A percentile compares a stretch with the other conserved stretches of the same genome.
phyloP scores from a whole-genome alignment of 2,329 filamentous ascomycete species.

The Paraphaeosphaeria minitans region DNA sequence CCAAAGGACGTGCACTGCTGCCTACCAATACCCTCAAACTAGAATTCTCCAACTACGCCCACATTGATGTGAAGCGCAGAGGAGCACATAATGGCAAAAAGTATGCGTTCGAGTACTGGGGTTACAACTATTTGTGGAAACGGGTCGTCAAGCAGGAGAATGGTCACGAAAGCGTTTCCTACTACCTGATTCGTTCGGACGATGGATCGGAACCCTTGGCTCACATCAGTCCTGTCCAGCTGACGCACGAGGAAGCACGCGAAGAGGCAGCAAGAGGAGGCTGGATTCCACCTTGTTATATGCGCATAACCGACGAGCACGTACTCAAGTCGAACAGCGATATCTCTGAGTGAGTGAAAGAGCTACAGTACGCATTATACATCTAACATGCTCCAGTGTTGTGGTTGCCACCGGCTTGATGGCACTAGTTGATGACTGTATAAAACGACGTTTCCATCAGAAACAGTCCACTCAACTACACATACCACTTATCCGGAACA shows the following conservation, averaged over 20 bases:
- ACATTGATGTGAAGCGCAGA: slow-evolving; percentile 77
- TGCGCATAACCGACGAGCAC: slow-evolving; percentile 82
- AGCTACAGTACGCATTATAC: slow-evolving; percentile 8
- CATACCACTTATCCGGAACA: slow-evolving; percentile 57
- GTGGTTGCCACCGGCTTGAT: slow-evolving; percentile 90
- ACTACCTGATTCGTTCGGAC: slow-evolving; percentile 75
- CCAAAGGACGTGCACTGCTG: slow-evolving; percentile 48
- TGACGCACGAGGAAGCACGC: slow-evolving; percentile 71
- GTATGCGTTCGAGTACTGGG: slow-evolving; percentile 96
- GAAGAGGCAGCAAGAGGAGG: slow-evolving; percentile 79
- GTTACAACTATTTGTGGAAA: slow-evolving; percentile 82
- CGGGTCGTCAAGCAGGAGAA: slow-evolving; percentile 72
- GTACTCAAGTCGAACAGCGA: slow-evolving; percentile 75
- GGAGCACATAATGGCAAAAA: slow-evolving; percentile 70
- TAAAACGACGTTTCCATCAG: slow-evolving; percentile 75
- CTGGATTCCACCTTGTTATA: slow-evolving; percentile 87
- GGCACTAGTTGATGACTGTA: slow-evolving; percentile 87
- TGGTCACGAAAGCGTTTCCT: slow-evolving; percentile 68
- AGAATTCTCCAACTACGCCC: slow-evolving; percentile 97
- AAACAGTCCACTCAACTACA: slow-evolving; percentile 58
- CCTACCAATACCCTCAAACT: slow-evolving; percentile 83
- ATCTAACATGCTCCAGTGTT: slow-evolving; percentile 62
- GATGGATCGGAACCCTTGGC: slow-evolving; percentile 68
- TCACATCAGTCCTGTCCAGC: slow-evolving; percentile 80
- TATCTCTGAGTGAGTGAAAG: slow-evolving; percentile 77